Percentiles rank a stretch among this genome's conserved stretches.
phyloP scores from a whole-genome alignment of 2,329 filamentous ascomycete species.

The Aspergillus neoniger region DNA sequence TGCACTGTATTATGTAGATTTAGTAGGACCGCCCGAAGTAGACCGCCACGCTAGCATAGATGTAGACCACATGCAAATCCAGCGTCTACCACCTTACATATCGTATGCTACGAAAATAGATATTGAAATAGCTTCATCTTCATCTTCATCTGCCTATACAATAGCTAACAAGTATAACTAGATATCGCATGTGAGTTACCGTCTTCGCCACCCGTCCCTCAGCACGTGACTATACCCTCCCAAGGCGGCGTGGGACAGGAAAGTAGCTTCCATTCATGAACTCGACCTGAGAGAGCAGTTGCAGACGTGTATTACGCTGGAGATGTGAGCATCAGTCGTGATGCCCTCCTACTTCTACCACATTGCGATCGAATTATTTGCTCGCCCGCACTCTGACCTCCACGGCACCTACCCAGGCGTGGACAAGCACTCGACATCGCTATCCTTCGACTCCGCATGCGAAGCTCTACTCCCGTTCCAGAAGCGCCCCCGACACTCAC shows the following conservation, averaged over 20 bases:
- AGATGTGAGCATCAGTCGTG: constrained; percentile 37
- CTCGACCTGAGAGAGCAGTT: background rate
- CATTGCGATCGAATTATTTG: constrained; percentile 61
- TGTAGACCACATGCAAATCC: background rate
- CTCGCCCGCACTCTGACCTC: constrained; percentile 31
- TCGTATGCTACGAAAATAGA: no score
- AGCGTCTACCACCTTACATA: background rate
- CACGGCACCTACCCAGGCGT: constrained; percentile 9
- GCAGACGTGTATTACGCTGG: background rate
- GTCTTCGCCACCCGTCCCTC: background rate
- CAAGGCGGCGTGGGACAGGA: constrained; percentile 1
- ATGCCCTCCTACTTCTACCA: constrained; percentile 68
- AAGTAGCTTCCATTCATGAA: background rate
- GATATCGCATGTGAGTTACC: background rate
- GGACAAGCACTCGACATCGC: constrained; percentile 23
- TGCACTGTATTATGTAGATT: background rate
- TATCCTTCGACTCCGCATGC: constrained; percentile 38
- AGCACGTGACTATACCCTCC: constrained; percentile 13
- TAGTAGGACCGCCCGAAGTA: background rate
- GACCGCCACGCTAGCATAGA: background rate
- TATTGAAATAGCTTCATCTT: no score
- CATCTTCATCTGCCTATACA: no score
- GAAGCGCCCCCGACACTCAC: constrained; percentile 24
- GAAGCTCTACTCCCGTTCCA: constrained; percentile 43
- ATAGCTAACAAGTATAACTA: background rate